phyloP scores from a whole-genome alignment of 306 rosid genomes.

The Lathyrus aphaca region DNA sequence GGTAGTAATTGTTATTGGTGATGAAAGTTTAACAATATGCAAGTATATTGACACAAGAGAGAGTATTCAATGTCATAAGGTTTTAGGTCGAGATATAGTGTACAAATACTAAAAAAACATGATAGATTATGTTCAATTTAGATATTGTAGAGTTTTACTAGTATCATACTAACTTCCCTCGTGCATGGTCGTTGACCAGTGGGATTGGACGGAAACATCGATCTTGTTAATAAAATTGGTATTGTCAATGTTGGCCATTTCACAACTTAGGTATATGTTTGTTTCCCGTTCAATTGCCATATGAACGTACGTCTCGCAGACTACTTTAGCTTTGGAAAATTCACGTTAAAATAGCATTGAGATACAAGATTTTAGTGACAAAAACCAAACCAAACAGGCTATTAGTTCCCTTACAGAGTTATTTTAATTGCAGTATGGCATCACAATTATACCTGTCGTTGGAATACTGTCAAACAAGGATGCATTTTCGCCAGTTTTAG shows the following conservation, averaged over 20 bases:
- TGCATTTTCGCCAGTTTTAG: conserved; percentile 68
- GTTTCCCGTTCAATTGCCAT: too few species aligned
- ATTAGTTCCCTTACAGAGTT: conserved; percentile 25
- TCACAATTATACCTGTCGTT: conserved; percentile 75
- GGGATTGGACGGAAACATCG: background rate
- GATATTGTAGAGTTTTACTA: background rate
- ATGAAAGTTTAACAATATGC: background rate
- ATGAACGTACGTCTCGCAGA: too few species aligned
- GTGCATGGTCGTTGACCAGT: background rate
- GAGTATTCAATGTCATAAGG: background rate
- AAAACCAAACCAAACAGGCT: too few species aligned
- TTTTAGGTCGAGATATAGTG: background rate
- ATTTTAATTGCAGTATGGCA: conserved; percentile 53
- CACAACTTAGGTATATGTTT: too few species aligned
- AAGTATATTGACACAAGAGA: background rate
- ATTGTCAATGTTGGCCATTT: background rate
- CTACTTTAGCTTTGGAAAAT: too few species aligned
- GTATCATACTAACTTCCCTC: background rate
- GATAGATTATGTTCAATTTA: background rate
- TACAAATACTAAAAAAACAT: background rate
- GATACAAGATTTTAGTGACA: too few species aligned
- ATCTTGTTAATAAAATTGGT: background rate
- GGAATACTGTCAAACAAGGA: conserved; percentile 65
- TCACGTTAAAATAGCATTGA: too few species aligned
- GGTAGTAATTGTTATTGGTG: background rate